phyloP scores from a whole-genome alignment of 129 eudicot species.

The Helianthus tuberosus region DNA sequence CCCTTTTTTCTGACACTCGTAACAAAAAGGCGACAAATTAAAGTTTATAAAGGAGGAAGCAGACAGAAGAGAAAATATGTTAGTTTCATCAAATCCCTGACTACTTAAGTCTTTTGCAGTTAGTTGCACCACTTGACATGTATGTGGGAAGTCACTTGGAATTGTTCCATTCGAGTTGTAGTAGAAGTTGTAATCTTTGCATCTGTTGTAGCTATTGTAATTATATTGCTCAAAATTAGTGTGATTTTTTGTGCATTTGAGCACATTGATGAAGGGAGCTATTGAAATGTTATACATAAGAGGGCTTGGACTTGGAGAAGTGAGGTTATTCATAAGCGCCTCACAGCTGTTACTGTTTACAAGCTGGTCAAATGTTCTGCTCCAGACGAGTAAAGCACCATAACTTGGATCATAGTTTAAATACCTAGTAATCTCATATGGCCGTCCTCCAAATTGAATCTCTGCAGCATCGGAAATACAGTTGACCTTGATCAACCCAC shows the following conservation, averaged over 20 bases:
- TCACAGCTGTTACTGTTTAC: constrained; percentile 12
- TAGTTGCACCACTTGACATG: constrained; percentile 14
- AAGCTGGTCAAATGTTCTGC: neutral
- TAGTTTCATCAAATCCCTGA: neutral
- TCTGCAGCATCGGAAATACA: neutral
- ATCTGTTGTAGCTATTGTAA: neutral
- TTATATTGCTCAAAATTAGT: neutral
- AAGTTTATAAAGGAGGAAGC: constrained; percentile 1
- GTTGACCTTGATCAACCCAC: neutral
- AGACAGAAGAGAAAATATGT: constrained; percentile 24
- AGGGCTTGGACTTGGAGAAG: constrained; percentile 19
- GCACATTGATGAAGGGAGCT: constrained; percentile 14
- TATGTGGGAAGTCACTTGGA: constrained; percentile 10
- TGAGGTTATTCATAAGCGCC: constrained; percentile 6
- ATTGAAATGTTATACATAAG: constrained; percentile 27
- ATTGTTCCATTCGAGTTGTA: neutral
- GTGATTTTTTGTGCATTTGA: constrained; percentile 32
- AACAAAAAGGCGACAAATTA: constrained; percentile 20
- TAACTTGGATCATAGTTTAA: too few relatives aligned
- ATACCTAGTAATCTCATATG: neutral
- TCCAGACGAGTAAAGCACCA: neutral
- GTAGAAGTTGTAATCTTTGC: constrained; percentile 21
- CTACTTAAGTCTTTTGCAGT: neutral
- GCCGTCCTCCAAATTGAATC: neutral
- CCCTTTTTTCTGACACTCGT: neutral